Percentiles rank a stretch among this genome's conserved stretches.
Conservation (phyloP, 2,329 filamentous ascomycete genomes). For the Cryphonectria nitschkei region DNA sequence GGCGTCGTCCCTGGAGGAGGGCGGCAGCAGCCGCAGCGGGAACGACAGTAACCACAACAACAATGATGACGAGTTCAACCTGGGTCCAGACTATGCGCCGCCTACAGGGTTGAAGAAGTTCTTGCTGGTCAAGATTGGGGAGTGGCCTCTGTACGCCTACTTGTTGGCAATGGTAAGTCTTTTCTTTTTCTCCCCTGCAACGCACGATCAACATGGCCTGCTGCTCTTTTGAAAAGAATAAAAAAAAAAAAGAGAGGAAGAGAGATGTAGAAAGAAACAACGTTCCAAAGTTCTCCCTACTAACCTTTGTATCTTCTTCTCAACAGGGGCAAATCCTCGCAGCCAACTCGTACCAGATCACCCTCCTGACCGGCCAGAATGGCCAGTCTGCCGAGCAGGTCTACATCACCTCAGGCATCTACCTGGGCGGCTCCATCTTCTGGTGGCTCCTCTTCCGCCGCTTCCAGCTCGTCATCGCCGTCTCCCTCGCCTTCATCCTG, state of each 20-base stretch:
- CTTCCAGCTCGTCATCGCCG: conserved; percentile 57
- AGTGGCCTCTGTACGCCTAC: conserved; percentile 67
- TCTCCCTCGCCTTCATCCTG: conserved; percentile 65
- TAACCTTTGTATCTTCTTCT: not conserved
- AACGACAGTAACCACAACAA: not conserved
- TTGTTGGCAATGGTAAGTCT: conserved; percentile 53
- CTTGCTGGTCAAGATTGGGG: conserved; percentile 59
- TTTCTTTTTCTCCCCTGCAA: too few relatives aligned
- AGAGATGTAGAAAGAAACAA: too few relatives aligned
- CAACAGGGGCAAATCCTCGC: conserved; percentile 63
- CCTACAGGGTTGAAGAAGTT: conserved; percentile 58
- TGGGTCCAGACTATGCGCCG: conserved; percentile 58
- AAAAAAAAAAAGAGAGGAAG: too few relatives aligned
- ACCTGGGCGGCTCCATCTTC: conserved; percentile 58
- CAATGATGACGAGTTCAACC: conserved; percentile 50
- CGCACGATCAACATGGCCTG: too few relatives aligned
- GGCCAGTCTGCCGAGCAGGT: conserved; percentile 62
- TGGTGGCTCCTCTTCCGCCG: conserved; percentile 68
- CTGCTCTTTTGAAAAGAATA: too few relatives aligned
- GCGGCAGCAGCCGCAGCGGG: not conserved
- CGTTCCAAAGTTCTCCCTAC: too few relatives aligned
- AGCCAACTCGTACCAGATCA: conserved; percentile 70
- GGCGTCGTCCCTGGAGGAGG: conserved; percentile 29
- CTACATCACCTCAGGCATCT: conserved; percentile 63
- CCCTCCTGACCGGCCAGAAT: conserved; percentile 65